Evolutionary conservation across 306 rosid genomes (phyloP).

Genomic region (Neltuma alba): DNA sequence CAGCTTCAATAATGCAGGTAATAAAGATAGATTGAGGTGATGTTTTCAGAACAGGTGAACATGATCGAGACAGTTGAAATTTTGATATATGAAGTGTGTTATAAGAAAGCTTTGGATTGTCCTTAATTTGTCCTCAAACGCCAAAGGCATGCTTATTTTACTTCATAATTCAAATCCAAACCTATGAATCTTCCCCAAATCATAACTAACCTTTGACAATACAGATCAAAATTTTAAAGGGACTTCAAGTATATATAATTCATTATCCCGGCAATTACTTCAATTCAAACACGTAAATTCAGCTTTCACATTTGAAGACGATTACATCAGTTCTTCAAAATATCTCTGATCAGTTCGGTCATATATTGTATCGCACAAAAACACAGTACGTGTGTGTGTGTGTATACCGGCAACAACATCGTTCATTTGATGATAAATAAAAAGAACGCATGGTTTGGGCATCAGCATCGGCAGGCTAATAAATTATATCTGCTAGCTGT

Average conservation of each 20-base stretch:
- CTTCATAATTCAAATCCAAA: constrained; percentile 34
- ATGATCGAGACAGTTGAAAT: constrained; percentile 34
- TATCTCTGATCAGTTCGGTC: not conserved
- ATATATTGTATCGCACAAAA: not conserved
- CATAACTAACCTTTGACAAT: constrained; percentile 44
- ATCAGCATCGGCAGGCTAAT: not conserved
- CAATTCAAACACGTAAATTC: constrained; percentile 36
- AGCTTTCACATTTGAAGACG: constrained; percentile 13
- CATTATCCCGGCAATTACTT: constrained; percentile 17
- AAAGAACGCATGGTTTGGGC: not conserved
- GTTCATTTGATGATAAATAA: not conserved
- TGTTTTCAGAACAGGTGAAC: constrained; percentile 35
- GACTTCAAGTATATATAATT: not conserved
- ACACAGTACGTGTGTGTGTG: too few relatives aligned
- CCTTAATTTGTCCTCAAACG: not conserved
- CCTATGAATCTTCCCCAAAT: constrained; percentile 50
- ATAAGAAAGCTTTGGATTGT: constrained; percentile 41
- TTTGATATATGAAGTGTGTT: constrained; percentile 43
- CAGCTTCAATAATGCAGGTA: constrained; percentile 23
- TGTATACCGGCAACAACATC: not conserved
- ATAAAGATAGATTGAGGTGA: constrained; percentile 1
- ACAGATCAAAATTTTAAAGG: constrained; percentile 7
- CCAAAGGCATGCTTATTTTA: not conserved
- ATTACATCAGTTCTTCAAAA: constrained; percentile 22
- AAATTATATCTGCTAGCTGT: not conserved